Conservation (phyloP, 805 yeast genomes). For the Cyberlindnera mycetangii region DNA sequence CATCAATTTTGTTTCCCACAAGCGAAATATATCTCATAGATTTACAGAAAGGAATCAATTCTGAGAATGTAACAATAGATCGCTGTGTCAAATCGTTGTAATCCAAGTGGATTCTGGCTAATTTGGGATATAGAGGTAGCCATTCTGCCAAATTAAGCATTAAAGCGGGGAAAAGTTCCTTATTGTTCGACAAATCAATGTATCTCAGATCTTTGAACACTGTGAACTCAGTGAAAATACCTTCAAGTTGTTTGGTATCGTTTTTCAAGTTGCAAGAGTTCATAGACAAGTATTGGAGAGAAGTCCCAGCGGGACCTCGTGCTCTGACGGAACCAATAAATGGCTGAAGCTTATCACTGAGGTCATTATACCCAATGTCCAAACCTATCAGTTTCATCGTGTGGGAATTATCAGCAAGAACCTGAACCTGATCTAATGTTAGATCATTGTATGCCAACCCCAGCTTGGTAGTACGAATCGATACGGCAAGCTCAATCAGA, state of each 20-base stretch:
- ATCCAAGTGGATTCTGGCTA: conserved; percentile 70
- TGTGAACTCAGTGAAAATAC: conserved; percentile 46
- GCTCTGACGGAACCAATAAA: conserved; percentile 28
- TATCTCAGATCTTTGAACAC: conserved; percentile 59
- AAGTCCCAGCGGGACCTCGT: conserved; percentile 25
- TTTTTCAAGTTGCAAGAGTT: conserved; percentile 59
- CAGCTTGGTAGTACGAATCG: conserved; percentile 53
- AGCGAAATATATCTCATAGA: conserved; percentile 64
- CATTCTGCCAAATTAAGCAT: conserved; percentile 50
- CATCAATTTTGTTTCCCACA: conserved; percentile 61
- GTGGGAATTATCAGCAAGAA: conserved; percentile 58
- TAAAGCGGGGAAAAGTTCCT: conserved; percentile 60
- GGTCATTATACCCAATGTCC: conserved; percentile 82
- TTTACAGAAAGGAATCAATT: conserved; percentile 67
- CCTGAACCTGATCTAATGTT: conserved; percentile 50
- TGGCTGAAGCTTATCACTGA: conserved; percentile 34
- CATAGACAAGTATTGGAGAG: conserved; percentile 52
- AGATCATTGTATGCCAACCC: conserved; percentile 82
- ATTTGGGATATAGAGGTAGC: conserved; percentile 64
- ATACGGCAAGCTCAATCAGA: conserved; percentile 63
- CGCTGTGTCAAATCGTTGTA: conserved; percentile 56
- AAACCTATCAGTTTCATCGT: conserved; percentile 54
- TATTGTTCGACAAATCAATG: conserved; percentile 77
- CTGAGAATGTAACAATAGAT: conserved; percentile 62
- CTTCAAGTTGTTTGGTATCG: conserved; percentile 30